Conservation (phyloP, 2,329 filamentous ascomycete genomes). For the Aureobasidium vineae region DNA sequence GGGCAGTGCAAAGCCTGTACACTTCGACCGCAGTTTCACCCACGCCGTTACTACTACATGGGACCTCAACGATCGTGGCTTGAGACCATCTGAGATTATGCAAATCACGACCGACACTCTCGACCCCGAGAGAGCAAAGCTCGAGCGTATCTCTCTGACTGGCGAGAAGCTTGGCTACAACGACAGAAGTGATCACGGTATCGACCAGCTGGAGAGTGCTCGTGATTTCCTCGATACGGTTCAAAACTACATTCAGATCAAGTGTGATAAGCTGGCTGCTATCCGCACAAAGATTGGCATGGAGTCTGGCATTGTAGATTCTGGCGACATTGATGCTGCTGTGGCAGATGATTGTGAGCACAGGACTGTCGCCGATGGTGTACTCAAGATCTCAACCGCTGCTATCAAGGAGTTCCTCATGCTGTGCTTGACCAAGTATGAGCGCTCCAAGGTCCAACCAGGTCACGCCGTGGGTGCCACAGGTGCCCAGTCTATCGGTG, state of each 20-base stretch:
- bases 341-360: constrained; percentile 24
- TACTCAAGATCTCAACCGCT: constrained; percentile 75
- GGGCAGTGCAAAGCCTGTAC: constrained; percentile 83
- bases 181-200: constrained; percentile 62
- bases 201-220: constrained; percentile 65
- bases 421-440: constrained; percentile 84
- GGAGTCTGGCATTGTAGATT: constrained; percentile 22
- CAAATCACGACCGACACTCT: constrained; percentile 67
- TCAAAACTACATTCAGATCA: constrained; percentile 60
- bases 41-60: constrained; percentile 75
- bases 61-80: constrained; percentile 69
- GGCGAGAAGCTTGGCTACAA: constrained; percentile 64
- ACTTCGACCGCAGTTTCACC: constrained; percentile 87
- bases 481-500: constrained; percentile 95
- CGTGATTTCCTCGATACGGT: constrained; percentile 80
- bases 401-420: constrained; percentile 75
- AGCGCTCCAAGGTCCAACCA: constrained; percentile 85
- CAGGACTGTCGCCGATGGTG: constrained; percentile 58
- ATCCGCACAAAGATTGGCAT: constrained; percentile 31
- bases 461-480: constrained; percentile 95
- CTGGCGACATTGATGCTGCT: constrained; percentile 1
- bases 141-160: constrained; percentile 61
- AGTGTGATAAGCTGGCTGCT: constrained; percentile 35
- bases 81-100: constrained; percentile 73
- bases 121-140: constrained; percentile 63